Percentiles rank a stretch among this genome's conserved stretches.
Evolutionary conservation across 2,329 filamentous ascomycete species (phyloP).

Genomic region (Ophiostoma angusticollis): DNA sequence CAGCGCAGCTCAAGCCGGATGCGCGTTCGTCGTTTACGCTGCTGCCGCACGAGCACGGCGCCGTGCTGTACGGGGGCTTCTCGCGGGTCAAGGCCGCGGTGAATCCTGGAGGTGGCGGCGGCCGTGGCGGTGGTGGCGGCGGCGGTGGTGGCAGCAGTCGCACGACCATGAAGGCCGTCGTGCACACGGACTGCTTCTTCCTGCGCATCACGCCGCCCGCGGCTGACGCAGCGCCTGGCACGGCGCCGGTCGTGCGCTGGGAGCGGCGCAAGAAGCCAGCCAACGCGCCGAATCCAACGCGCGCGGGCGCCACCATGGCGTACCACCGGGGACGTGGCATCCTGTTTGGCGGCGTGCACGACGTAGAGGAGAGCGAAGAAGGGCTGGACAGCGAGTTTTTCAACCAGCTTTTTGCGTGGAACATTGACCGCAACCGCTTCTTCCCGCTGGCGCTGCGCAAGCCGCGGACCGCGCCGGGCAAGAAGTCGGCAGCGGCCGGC

Average conservation of each 20-base stretch:
- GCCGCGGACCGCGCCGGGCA: constrained; percentile 54
- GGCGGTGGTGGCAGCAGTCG: constrained; percentile 42
- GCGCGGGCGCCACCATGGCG: constrained; percentile 86
- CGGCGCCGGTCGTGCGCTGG: constrained; percentile 69
- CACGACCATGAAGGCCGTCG: constrained; percentile 69
- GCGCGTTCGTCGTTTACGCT: constrained; percentile 84
- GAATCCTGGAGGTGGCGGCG: constrained; percentile 42
- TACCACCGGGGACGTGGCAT: constrained; percentile 90
- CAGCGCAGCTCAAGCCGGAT: constrained; percentile 77
- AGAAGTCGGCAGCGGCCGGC: constrained; percentile 30
- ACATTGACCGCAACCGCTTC: constrained; percentile 88
- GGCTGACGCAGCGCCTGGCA: constrained; percentile 50
- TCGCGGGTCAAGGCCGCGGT: constrained; percentile 71
- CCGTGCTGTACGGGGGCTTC: constrained; percentile 86
- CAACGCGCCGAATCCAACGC: constrained; percentile 70
- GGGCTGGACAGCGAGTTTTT: constrained; percentile 97
- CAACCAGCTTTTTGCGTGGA: constrained; percentile 83
- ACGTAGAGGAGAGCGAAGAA: constrained; percentile 83
- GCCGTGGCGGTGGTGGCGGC: constrained; percentile 40
- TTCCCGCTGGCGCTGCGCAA: constrained; percentile 72
- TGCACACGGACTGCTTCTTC: constrained; percentile 94
- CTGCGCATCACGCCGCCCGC: constrained; percentile 65
- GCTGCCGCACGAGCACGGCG: constrained; percentile 78
- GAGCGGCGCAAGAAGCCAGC: constrained; percentile 85
- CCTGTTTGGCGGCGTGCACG: constrained; percentile 86